phyloP scores from a whole-genome alignment of 2,329 filamentous ascomycete species.

The Aspergillus arachidicola region DNA sequence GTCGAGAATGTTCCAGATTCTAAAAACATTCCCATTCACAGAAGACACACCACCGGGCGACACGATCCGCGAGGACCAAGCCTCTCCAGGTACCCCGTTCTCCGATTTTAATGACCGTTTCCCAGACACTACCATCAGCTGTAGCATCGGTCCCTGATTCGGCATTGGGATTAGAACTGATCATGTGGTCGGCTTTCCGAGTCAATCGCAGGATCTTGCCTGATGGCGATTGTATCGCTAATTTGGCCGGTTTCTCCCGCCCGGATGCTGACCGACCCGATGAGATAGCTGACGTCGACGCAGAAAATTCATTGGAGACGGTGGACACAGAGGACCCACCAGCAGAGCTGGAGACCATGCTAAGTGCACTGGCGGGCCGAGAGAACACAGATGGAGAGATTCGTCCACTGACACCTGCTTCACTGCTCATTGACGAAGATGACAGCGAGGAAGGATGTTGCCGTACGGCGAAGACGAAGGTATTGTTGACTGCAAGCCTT shows the following conservation, averaged over 20 bases:
- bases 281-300: constrained; percentile 58
- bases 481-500: constrained; percentile 88
- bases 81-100: constrained; percentile 66
- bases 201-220: constrained; percentile 83
- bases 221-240: constrained; percentile 90
- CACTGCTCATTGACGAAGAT: constrained; percentile 39
- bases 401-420: constrained; percentile 43
- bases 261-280: constrained; percentile 36
- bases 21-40: constrained; percentile 66
- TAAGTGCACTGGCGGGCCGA: constrained; percentile 61
- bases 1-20: constrained; percentile 20
- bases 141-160: constrained; percentile 40
- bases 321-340: constrained; percentile 55
- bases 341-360: constrained; percentile 60
- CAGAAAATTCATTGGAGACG: constrained; percentile 44
- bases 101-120: constrained; percentile 68
- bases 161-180: constrained; percentile 33
- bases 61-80: constrained; percentile 65
- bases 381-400: constrained; percentile 54
- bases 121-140: constrained; percentile 62
- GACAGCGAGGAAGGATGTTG: constrained; percentile 76
- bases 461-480: constrained; percentile 93
- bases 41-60: constrained; percentile 70
- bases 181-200: constrained; percentile 51
- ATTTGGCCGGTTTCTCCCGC: constrained; percentile 80